A percentile compares a stretch with the other conserved stretches of the same genome.
These are phyloP conservation scores for Pelargonium myrrhifolium DNA, from an alignment of 441 rosid species.

Conservation along the genomic window DNA sequence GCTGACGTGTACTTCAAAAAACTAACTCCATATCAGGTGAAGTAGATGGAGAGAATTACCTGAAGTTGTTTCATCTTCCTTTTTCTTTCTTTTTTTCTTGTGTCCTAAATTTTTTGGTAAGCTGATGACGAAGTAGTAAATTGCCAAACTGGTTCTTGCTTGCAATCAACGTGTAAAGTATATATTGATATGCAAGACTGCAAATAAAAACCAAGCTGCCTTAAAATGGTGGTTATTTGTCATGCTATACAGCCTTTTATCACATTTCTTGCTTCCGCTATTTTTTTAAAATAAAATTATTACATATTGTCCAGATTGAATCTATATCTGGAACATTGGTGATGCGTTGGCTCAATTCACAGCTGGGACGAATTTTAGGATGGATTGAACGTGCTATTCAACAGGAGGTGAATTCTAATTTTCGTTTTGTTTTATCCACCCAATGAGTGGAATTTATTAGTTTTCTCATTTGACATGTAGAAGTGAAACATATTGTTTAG, in stretches of 20 bases:
- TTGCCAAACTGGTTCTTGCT: neutral
- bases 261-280: conserved; percentile 3
- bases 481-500: conserved; percentile 6
- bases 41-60: conserved; percentile 17
- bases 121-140: conserved; percentile 2
- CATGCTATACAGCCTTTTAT: neutral
- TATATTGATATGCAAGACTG: neutral
- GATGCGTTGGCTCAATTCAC: conserved; percentile 93
- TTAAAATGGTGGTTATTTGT: neutral
- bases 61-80: conserved; percentile 7
- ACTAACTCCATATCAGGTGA: conserved; percentile 75
- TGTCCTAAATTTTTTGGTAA: neutral
- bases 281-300: neutral
- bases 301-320: conserved; percentile 49
- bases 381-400: conserved; percentile 97
- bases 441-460: neutral
- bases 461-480: conserved; percentile 8
- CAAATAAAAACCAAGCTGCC: neutral
- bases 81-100: neutral
- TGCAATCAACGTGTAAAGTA: neutral
- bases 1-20: conserved; percentile 58
- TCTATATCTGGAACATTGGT: conserved; percentile 87
- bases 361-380: conserved; percentile 77
- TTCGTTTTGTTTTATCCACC: conserved; percentile 3
- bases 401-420: conserved; percentile 63